Conservation (phyloP, 2,329 filamentous ascomycete species). For the Xylaria sp. region DNA sequence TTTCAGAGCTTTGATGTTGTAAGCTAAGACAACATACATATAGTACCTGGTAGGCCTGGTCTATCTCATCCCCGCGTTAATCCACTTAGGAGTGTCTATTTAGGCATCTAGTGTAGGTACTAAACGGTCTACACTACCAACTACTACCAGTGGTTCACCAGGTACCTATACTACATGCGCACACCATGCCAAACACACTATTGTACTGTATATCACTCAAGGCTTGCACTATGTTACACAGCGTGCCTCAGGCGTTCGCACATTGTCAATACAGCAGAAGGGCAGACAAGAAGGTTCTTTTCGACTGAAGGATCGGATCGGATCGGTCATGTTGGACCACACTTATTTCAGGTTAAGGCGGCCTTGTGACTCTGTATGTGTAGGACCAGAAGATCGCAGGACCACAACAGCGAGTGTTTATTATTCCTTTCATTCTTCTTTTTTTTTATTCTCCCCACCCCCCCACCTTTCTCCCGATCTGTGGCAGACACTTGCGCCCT, state of each 20-base stretch:
- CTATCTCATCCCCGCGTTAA: no score
- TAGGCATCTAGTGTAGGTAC: no score
- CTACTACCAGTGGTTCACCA: no score
- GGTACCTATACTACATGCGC: no score
- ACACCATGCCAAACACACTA: no score
- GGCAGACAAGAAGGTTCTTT: background rate
- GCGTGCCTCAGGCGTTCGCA: background rate
- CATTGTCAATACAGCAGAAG: background rate
- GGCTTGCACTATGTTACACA: background rate
- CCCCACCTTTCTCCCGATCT: background rate
- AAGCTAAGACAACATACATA: no score
- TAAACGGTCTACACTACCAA: no score
- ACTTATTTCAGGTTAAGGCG: constrained; percentile 20
- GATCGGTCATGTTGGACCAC: constrained; percentile 5
- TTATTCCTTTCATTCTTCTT: constrained; percentile 1
- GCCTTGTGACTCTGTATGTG: constrained; percentile 11
- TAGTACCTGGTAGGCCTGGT: no score
- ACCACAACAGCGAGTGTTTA: constrained; percentile 8
- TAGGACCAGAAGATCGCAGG: constrained; percentile 18
- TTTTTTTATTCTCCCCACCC: background rate
- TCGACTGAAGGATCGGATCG: background rate
- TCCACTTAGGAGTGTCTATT: no score
- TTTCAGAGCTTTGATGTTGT: no score
- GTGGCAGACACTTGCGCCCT: background rate
- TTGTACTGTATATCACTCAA: background rate